Conservation (phyloP, 805 yeast species). For the Yarrowia hollandica region DNA sequence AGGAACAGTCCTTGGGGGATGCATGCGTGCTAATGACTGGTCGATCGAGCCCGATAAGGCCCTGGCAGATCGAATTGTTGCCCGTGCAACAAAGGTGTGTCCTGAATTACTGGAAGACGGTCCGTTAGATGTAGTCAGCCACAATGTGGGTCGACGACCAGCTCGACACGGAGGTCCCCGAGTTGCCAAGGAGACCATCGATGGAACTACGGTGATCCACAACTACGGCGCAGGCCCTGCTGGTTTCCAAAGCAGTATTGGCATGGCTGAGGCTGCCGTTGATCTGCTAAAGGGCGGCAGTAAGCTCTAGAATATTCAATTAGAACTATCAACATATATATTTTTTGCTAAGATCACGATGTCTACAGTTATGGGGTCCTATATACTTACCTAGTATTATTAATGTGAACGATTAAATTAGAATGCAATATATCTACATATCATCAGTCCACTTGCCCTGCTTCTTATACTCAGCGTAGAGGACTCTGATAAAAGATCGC, state of each 20-base stretch:
- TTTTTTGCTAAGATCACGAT: too few species aligned
- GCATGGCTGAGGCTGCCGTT: conserved; percentile 54
- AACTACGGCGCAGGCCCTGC: conserved; percentile 79
- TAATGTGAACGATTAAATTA: background rate
- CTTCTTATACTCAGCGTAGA: conserved; percentile 72
- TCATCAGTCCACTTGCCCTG: conserved; percentile 71
- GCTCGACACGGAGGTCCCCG: conserved; percentile 74
- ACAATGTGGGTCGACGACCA: conserved; percentile 76
- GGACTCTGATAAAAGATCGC: conserved; percentile 60
- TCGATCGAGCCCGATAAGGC: conserved; percentile 56
- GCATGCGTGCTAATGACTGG: conserved; percentile 63
- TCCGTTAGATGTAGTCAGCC: conserved; percentile 55
- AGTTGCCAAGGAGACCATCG: conserved; percentile 53
- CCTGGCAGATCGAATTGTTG: conserved; percentile 62
- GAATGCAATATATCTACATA: conserved; percentile 19
- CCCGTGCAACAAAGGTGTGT: conserved; percentile 54
- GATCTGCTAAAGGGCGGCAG: conserved; percentile 31
- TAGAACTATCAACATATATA: too few species aligned
- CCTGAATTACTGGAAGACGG: conserved; percentile 43
- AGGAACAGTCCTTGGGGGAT: conserved; percentile 65
- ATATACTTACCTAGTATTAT: too few species aligned
- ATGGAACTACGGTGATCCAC: conserved; percentile 54
- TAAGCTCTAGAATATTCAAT: background rate
- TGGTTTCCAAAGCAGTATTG: conserved; percentile 74
- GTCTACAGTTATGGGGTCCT: too few species aligned